phyloP scores from a whole-genome alignment of 495 filamentous ascomycete species.

The Zalerion maritima region DNA sequence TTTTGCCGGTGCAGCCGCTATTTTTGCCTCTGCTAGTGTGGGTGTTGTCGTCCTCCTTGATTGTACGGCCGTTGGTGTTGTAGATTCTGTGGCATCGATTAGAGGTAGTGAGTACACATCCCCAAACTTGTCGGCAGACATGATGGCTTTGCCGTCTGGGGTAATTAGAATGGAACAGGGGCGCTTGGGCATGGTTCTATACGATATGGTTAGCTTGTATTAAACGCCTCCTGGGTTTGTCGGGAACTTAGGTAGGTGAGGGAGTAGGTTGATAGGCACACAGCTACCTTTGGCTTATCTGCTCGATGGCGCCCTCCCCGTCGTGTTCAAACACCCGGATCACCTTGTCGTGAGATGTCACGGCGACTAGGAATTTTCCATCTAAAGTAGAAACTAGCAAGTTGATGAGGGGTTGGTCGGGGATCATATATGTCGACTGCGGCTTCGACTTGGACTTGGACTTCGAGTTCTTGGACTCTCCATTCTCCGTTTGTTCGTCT shows the following conservation, averaged over 20 bases:
- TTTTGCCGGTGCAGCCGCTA: conserved; percentile 1
- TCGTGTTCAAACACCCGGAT: conserved; percentile 65
- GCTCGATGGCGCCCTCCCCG: conserved; percentile 41
- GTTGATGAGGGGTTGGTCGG: conserved; percentile 35
- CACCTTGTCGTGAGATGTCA: conserved; percentile 81
- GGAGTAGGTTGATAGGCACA: neutral
- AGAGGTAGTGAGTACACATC: conserved; percentile 88
- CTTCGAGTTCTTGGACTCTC: conserved; percentile 5
- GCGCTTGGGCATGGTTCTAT: conserved; percentile 77
- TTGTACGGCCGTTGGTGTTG: conserved; percentile 5
- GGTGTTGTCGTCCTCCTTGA: conserved; percentile 2
- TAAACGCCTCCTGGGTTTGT: neutral
- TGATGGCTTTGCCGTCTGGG: conserved; percentile 49
- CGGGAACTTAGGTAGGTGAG: neutral
- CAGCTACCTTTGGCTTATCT: conserved; percentile 58
- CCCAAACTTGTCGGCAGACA: conserved; percentile 86
- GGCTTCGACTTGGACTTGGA: conserved; percentile 11
- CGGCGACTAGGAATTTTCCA: conserved; percentile 51
- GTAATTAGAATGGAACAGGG: conserved; percentile 61
- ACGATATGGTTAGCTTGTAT: neutral
- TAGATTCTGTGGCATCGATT: conserved; percentile 26
- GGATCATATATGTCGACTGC: conserved; percentile 4
- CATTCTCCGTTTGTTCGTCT: conserved; percentile 2
- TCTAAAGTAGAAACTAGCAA: conserved; percentile 42
- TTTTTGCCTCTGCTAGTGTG: conserved; percentile 2